Evolutionary conservation across 2,329 filamentous ascomycete genomes (phyloP).

Genomic region (Boeremia lycopersici): DNA sequence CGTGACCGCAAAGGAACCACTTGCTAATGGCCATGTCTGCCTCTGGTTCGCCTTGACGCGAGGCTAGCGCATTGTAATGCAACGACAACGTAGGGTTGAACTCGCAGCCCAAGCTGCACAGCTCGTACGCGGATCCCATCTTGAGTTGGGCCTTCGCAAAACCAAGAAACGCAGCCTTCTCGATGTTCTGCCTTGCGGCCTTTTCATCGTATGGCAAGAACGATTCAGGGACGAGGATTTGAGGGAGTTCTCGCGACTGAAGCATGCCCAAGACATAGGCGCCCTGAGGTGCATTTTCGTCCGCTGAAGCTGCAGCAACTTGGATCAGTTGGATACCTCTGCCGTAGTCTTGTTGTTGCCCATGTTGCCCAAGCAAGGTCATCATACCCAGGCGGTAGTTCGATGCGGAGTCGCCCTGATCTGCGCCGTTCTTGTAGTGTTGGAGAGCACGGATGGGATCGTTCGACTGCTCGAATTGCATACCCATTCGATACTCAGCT

Average conservation of each 20-base stretch:
- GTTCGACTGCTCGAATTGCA: conserved; percentile 96
- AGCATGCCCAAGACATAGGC: conserved; percentile 97
- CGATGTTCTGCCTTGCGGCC: conserved; percentile 82
- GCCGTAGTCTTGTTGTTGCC: conserved; percentile 80
- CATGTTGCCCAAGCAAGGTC: conserved; percentile 91
- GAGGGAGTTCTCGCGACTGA: conserved; percentile 85
- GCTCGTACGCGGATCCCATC: conserved; percentile 94
- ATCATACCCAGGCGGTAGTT: conserved; percentile 94
- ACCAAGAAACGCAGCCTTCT: conserved; percentile 93
- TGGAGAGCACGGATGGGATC: conserved; percentile 88
- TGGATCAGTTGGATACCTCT: conserved; percentile 82
- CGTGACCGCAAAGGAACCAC: conserved; percentile 97
- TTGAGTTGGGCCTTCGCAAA: conserved; percentile 97
- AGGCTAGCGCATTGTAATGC: conserved; percentile 93
- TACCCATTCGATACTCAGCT: conserved; percentile 95
- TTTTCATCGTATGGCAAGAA: conserved; percentile 74
- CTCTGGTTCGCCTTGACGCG: conserved; percentile 89
- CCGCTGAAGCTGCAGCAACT: conserved; percentile 81
- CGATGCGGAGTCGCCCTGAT: conserved; percentile 83
- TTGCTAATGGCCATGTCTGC: conserved; percentile 96
- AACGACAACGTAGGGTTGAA: conserved; percentile 92
- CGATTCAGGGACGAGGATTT: conserved; percentile 78
- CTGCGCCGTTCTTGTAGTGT: conserved; percentile 85
- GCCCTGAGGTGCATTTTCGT: conserved; percentile 96
- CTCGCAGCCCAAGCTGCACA: conserved; percentile 91